Evolutionary conservation across 768 basidiomycete species (phyloP).

Genomic region (Asterophora parasitica): DNA sequence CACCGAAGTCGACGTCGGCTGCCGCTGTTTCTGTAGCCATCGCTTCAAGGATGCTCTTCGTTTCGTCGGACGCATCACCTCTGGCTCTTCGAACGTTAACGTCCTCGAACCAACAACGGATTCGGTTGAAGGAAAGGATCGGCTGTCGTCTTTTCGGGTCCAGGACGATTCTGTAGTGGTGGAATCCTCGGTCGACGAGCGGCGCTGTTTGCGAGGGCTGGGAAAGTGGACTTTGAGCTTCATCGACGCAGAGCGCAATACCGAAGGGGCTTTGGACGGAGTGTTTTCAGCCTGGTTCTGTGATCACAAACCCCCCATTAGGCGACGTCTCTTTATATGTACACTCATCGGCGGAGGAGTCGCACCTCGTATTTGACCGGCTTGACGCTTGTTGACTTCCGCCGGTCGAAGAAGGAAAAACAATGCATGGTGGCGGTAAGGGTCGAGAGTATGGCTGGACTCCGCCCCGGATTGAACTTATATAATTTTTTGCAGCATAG

Average conservation of each 20-base stretch:
- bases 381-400: conserved; percentile 3
- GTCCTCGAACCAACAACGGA: neutral
- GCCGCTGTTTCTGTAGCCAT: neutral
- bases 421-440: conserved; percentile 6
- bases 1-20: conserved; percentile 6
- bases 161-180: neutral
- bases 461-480: too few species aligned
- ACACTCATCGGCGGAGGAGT: neutral
- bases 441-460: neutral
- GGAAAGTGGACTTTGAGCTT: conserved; percentile 3
- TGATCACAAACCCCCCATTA: neutral
- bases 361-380: conserved; percentile 4
- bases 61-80: neutral
- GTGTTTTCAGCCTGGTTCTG: neutral
- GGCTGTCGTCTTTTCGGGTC: neutral
- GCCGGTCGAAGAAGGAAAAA: conserved; percentile 11
- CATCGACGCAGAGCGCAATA: conserved; percentile 7
- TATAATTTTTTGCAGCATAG: neutral
- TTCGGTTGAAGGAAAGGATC: neutral
- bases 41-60: conserved; percentile 10
- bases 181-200: neutral
- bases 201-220: neutral
- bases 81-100: neutral
- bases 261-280: neutral
- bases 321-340: neutral